Percentiles rank a stretch among this genome's conserved stretches.
phyloP scores from a whole-genome alignment of 1,139 yeast genomes.

The Geotrichum restrictum region DNA sequence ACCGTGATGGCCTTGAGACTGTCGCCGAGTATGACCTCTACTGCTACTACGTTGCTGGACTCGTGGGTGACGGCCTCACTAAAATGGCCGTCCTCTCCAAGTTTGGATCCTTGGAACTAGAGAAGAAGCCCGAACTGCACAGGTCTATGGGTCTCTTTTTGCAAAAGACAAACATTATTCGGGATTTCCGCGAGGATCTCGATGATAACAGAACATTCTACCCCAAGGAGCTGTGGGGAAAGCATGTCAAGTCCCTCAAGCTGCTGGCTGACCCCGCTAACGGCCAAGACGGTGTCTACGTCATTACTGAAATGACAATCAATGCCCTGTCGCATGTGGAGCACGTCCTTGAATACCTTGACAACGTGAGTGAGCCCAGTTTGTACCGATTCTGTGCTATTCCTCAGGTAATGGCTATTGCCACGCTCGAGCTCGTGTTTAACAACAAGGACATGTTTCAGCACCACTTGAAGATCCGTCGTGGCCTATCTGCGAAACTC shows the following conservation, averaged over 20 bases:
- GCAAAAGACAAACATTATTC: slow-evolving; percentile 90
- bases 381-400: slow-evolving; percentile 90
- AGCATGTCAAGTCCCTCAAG: slow-evolving; percentile 50
- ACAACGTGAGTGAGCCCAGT: slow-evolving; percentile 75
- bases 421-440: slow-evolving; percentile 81
- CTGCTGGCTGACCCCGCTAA: slow-evolving; percentile 57
- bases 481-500: slow-evolving; percentile 80
- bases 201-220: slow-evolving; percentile 92
- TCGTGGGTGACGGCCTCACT: slow-evolving; percentile 94
- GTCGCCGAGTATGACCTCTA: slow-evolving; percentile 79
- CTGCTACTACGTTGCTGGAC: slow-evolving; percentile 96
- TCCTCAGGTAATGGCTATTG: slow-evolving; percentile 98
- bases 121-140: slow-evolving; percentile 54
- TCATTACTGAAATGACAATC: slow-evolving; percentile 77
- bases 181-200: slow-evolving; percentile 92
- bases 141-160: slow-evolving; percentile 93
- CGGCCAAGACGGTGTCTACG: slow-evolving; percentile 50
- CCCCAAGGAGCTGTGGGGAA: slow-evolving; percentile 92
- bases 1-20: slow-evolving; percentile 72
- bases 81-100: slow-evolving; percentile 51
- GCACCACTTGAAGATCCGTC: slow-evolving; percentile 77
- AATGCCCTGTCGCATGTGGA: slow-evolving; percentile 75
- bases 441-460: slow-evolving; percentile 73
- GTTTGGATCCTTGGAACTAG: slow-evolving; percentile 47
- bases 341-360: slow-evolving; percentile 72